Percentiles rank a stretch among this genome's conserved stretches.
Evolutionary conservation across 176 grass and related monocot genomes (phyloP).

Genomic region (Eleusine indica): DNA sequence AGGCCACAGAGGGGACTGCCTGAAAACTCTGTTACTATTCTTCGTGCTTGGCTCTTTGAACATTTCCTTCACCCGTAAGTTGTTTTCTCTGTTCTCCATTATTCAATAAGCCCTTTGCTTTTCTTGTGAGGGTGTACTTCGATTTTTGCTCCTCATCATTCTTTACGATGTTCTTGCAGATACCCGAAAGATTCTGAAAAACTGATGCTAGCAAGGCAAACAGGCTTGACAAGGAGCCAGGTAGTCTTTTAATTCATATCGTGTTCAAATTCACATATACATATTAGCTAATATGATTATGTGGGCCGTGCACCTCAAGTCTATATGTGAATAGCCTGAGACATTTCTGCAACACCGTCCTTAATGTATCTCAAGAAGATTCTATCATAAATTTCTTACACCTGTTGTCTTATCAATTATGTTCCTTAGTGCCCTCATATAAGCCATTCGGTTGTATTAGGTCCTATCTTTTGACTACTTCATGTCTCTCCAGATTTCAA

Average conservation of each 20-base stretch:
- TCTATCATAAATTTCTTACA: background rate
- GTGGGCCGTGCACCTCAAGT: background rate
- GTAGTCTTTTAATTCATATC: conserved; percentile 40
- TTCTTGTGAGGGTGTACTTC: background rate
- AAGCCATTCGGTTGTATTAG: background rate
- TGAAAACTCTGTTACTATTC: conserved; percentile 87
- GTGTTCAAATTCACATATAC: background rate
- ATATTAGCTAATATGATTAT: background rate
- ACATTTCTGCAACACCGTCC: background rate
- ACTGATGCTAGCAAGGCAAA: conserved; percentile 93
- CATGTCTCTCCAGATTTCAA: conserved; percentile 73
- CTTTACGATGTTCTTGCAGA: conserved; percentile 49
- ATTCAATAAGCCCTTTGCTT: background rate
- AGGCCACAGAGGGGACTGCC: conserved; percentile 93
- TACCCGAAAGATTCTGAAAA: conserved; percentile 99
- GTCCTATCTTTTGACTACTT: background rate
- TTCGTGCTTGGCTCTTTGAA: conserved; percentile 97
- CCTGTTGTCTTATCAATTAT: background rate
- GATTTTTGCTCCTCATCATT: conserved; percentile 33
- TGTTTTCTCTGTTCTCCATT: background rate
- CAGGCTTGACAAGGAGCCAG: conserved; percentile 92
- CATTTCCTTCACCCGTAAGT: conserved; percentile 97
- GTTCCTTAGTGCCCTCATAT: background rate
- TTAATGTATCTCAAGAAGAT: background rate
- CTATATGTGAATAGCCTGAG: background rate